Evolutionary conservation across 139 green algal genomes (phyloP).

Genomic region (Klebsormidium nitens): DNA sequence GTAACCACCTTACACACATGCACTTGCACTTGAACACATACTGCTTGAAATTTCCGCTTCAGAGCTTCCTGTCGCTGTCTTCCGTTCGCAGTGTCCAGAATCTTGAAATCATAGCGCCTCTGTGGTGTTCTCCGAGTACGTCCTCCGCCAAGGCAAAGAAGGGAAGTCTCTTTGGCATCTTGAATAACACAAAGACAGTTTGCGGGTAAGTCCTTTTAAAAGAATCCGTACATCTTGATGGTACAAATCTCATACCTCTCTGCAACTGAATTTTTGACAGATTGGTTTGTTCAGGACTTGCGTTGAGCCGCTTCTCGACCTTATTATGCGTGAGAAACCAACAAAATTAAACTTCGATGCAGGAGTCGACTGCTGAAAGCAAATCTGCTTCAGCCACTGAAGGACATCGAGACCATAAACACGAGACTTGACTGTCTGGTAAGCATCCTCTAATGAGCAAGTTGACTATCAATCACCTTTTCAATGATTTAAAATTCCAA

Average conservation of each 20-base stretch:
- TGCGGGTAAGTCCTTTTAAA: constrained; percentile 17
- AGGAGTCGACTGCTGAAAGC: constrained; percentile 59
- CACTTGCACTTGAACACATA: too few species aligned
- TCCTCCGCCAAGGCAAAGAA: constrained; percentile 1
- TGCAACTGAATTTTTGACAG: constrained; percentile 2
- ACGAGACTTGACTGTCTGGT: constrained; percentile 48
- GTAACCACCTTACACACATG: too few species aligned
- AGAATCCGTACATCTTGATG: background rate
- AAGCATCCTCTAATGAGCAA: background rate
- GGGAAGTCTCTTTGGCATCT: constrained; percentile 30
- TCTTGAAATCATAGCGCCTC: constrained; percentile 28
- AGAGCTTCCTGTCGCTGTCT: too few species aligned
- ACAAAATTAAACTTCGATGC: too few species aligned
- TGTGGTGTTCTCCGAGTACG: background rate
- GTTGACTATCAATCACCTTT: too few species aligned
- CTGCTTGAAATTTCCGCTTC: background rate
- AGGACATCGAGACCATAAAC: constrained; percentile 61
- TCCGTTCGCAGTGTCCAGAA: constrained; percentile 27
- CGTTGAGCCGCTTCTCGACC: background rate
- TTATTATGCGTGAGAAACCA: background rate
- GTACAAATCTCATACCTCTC: background rate
- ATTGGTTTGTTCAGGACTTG: background rate
- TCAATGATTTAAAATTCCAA: too few species aligned
- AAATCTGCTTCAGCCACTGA: constrained; percentile 82
- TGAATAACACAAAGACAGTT: constrained; percentile 37